phyloP scores from a whole-genome alignment of 495 filamentous ascomycete genomes.

The Cenococcum geophilum region DNA sequence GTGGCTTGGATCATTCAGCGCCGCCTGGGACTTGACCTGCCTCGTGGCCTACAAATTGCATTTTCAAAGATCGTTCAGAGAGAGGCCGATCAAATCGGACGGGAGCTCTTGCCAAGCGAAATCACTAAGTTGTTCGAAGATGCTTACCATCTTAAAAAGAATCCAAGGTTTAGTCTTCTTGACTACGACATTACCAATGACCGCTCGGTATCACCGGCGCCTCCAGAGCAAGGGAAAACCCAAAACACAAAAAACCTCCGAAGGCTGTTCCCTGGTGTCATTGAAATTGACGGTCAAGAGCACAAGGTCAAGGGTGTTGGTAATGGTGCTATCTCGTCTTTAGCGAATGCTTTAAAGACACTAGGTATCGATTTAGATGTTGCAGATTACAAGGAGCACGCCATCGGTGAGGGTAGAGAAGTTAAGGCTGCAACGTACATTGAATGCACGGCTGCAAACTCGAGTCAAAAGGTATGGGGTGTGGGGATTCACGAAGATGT shows the following conservation, averaged over 20 bases:
- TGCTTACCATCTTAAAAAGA: constrained; percentile 73
- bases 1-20: constrained; percentile 91
- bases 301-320: constrained; percentile 73
- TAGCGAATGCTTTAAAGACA: constrained; percentile 72
- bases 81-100: constrained; percentile 63
- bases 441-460: constrained; percentile 71
- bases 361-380: constrained; percentile 92
- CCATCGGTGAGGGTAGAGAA: constrained; percentile 70
- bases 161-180: constrained; percentile 78
- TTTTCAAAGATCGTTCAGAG: constrained; percentile 84
- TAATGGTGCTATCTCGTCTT: constrained; percentile 82
- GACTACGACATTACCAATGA: constrained; percentile 91
- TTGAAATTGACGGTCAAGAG: constrained; percentile 76
- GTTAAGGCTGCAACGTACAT: constrained; percentile 93
- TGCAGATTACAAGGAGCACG: constrained; percentile 92
- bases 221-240: constrained; percentile 57
- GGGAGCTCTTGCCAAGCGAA: constrained; percentile 76
- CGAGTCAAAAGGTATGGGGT: constrained; percentile 76
- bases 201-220: constrained; percentile 69
- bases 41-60: constrained; percentile 84
- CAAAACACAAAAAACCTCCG: constrained; percentile 70
- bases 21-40: constrained; percentile 83
- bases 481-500: constrained; percentile 94
- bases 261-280: constrained; percentile 79
- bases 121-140: constrained; percentile 81